Percentiles rank a stretch among this genome's conserved stretches.
phyloP scores from a whole-genome alignment of 78 protist genomes.

The Dictyostelium discoideum region dicty_2.7 NC_007091.3:1989501-1990000 shows the following conservation, averaged over 20 bases:
- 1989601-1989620: not conserved
- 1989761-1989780: too few species aligned
- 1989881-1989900: not conserved
- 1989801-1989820: too few species aligned
- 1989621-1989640: constrained; percentile 24
- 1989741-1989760: too few species aligned
- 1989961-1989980: not conserved
- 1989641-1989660: constrained; percentile 6
- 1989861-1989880: not conserved
- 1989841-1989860: too few species aligned
- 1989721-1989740: not conserved
- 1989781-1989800: too few species aligned
- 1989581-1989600: not conserved
- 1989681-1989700: not conserved
- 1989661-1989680: not conserved
- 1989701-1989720: not conserved
- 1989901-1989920: constrained; percentile 3
- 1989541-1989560: constrained; percentile 38
- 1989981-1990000: not conserved
- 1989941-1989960: constrained; percentile 2
- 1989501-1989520: constrained; percentile 18
- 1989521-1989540: constrained; percentile 31
- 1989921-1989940: not conserved
- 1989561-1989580: not conserved
- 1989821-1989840: too few species aligned